Conservation (phyloP, 2,329 filamentous ascomycete genomes). For the Didymella keratinophila region DNA sequence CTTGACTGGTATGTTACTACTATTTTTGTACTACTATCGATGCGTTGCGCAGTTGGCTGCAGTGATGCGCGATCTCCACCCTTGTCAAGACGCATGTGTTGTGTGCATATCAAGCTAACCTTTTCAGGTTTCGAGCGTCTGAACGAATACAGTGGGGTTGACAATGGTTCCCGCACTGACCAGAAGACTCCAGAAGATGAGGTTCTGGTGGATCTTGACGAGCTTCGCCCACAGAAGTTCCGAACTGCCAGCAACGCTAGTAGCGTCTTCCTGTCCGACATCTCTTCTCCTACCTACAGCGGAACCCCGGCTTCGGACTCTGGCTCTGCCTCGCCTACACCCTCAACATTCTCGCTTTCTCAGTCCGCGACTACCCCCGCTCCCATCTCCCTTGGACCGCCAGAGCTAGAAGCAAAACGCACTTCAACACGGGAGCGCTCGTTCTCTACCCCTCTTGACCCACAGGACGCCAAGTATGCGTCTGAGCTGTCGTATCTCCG, state of each 20-base stretch:
- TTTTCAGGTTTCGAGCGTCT: constrained; percentile 43
- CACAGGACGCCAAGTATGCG: constrained; percentile 45
- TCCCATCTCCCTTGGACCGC: constrained; percentile 40
- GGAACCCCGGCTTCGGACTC: constrained; percentile 38
- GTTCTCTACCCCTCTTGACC: constrained; percentile 46
- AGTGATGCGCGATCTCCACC: constrained; percentile 19
- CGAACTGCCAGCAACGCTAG: constrained; percentile 42
- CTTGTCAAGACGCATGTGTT: constrained; percentile 13
- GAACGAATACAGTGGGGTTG: constrained; percentile 34
- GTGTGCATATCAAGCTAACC: constrained; percentile 24
- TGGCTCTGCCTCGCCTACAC: constrained; percentile 34
- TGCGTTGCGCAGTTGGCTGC: constrained; percentile 9
- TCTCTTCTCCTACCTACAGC: constrained; percentile 35
- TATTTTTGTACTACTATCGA: constrained; percentile 21
- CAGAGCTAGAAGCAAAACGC: constrained; percentile 26
- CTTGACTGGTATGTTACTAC: constrained; percentile 49
- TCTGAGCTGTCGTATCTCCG: constrained; percentile 51
- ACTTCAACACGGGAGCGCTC: constrained; percentile 39
- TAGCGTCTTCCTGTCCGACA: constrained; percentile 39
- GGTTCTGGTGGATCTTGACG: constrained; percentile 33
- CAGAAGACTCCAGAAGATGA: constrained; percentile 35
- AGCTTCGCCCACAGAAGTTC: constrained; percentile 36
- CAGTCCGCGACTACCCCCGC: constrained; percentile 39
- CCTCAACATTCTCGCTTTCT: constrained; percentile 30
- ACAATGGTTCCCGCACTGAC: constrained; percentile 23